Conservation (phyloP, 2,329 filamentous ascomycete genomes). For the Fusarium tupiense region DNA sequence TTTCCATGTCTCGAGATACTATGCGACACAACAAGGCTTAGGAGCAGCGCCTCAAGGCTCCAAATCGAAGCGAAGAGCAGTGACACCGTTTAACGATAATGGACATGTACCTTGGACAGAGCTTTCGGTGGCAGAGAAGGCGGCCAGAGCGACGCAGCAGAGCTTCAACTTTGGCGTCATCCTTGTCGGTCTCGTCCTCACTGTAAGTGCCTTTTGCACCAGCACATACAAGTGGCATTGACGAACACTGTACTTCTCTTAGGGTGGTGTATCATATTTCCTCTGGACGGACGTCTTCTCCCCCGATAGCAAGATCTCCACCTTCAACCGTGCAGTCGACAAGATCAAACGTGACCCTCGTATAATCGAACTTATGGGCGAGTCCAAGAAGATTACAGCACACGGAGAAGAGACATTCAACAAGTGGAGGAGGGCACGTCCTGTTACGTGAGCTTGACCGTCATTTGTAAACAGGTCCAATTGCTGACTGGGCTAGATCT, state of each 20-base stretch:
- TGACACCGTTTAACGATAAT: conserved; percentile 88
- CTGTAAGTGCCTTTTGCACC: conserved; percentile 59
- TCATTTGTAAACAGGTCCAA: not conserved
- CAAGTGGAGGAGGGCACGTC: conserved; percentile 78
- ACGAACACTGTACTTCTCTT: conserved; percentile 7
- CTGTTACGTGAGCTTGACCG: conserved; percentile 61
- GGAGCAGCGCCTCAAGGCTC: conserved; percentile 53
- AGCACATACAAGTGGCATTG: not conserved
- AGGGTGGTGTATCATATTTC: conserved; percentile 82
- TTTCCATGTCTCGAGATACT: conserved; percentile 57
- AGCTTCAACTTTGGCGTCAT: conserved; percentile 88
- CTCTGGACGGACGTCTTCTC: conserved; percentile 87
- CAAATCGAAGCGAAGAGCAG: conserved; percentile 70
- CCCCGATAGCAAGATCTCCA: conserved; percentile 82
- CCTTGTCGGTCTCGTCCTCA: conserved; percentile 77
- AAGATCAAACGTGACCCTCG: conserved; percentile 77
- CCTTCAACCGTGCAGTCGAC: conserved; percentile 89
- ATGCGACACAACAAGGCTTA: conserved; percentile 67
- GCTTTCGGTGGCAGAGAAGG: conserved; percentile 80
- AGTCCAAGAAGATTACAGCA: conserved; percentile 77
- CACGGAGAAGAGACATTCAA: conserved; percentile 84
- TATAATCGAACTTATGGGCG: conserved; percentile 79
- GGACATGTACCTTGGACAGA: conserved; percentile 84
- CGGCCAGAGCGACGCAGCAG: conserved; percentile 86
- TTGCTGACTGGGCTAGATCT: conserved; percentile 61